Evolutionary conservation across 2,329 filamentous ascomycete genomes (phyloP), one percentile per base, ranked within the genome.

Genomic region (Alternaria sp.): DNA sequence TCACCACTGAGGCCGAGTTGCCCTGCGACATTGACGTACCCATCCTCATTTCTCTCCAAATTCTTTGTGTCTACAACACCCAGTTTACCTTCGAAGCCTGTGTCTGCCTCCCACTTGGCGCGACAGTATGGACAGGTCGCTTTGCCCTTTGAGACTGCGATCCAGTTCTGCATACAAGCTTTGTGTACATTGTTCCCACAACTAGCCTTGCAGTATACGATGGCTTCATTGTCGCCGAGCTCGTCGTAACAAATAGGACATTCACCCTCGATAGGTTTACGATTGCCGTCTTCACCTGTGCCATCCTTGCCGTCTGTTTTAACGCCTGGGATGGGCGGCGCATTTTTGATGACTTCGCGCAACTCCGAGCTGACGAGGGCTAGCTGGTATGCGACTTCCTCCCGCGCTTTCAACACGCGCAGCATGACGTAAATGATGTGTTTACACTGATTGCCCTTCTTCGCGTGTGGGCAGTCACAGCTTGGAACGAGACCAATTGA

Each of bases 101-200:
- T 80, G 3, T 71, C 68, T 63, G 83, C 58, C 9, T 56, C 77
- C 87, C 87, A 89, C 1, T 72, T 68, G 11, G 83, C 84, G 11
- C 86, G 83, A 59, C 87, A 89, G 67, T 86, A 85, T 0, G 87
- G 87, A 65, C 87, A 89, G 0, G 85, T 87, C 14, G 85, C 81
- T 14, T 76, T 67, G 17, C 67, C 67, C 10, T 51, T 68, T 6
- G 71, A 64, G 8, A 64, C 62, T 3, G 68, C 56, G 8, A 72
- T 70, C 85, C 85, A 88, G 59, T 82, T 78, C 54, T 83, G 72
- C 70, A 88, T 87, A 64, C 86, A 88, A 1, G 72, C 67, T 58
- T 82, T 81, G 70, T 88, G 85, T n/a, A 88, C 76, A 65, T 88
- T 88, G 72, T 88, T 87, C 17, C 86, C 86, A 64, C 87, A 89